A percentile compares a stretch with the other conserved stretches of the same genome.
Evolutionary conservation across 495 filamentous ascomycete species (phyloP).

Genomic region (Darksidea phi): DNA sequence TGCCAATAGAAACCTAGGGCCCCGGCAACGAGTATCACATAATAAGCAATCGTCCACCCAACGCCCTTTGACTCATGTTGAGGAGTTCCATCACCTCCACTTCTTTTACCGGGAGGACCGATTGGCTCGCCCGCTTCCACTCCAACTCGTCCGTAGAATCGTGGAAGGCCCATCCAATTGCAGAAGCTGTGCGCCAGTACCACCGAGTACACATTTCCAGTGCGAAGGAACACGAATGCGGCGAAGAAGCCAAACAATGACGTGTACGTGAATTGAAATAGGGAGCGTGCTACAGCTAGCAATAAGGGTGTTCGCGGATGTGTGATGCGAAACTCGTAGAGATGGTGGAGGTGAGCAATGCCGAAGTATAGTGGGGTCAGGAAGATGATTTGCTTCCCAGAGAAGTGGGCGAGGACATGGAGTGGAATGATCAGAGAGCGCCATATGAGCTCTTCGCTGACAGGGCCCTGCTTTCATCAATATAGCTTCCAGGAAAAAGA

Average conservation of each 20-base stretch:
- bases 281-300: slow-evolving; percentile 62
- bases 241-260: slow-evolving; percentile 91
- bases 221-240: slow-evolving; percentile 84
- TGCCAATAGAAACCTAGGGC: slow-evolving; percentile 64
- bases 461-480: slow-evolving; percentile 62
- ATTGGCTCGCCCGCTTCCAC: slow-evolving; percentile 51
- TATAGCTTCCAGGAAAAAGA: neutral
- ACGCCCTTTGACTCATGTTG: slow-evolving; percentile 40
- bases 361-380: slow-evolving; percentile 87
- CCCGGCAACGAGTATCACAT: slow-evolving; percentile 68
- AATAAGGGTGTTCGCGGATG: slow-evolving; percentile 66
- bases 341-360: slow-evolving; percentile 91
- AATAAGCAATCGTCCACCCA: slow-evolving; percentile 75
- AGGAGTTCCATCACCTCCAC: slow-evolving; percentile 37
- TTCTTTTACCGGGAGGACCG: slow-evolving; percentile 39
- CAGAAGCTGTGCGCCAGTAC: slow-evolving; percentile 83
- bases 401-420: slow-evolving; percentile 63
- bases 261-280: slow-evolving; percentile 89
- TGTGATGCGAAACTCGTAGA: slow-evolving; percentile 86
- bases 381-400: slow-evolving; percentile 63
- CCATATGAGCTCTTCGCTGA: slow-evolving; percentile 93
- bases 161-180: slow-evolving; percentile 87
- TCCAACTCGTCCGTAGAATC: slow-evolving; percentile 75
- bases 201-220: slow-evolving; percentile 71
- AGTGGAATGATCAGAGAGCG: slow-evolving; percentile 79